Conservation (phyloP, 2,329 filamentous ascomycete species). For the Diaporthe sp. region DNA sequence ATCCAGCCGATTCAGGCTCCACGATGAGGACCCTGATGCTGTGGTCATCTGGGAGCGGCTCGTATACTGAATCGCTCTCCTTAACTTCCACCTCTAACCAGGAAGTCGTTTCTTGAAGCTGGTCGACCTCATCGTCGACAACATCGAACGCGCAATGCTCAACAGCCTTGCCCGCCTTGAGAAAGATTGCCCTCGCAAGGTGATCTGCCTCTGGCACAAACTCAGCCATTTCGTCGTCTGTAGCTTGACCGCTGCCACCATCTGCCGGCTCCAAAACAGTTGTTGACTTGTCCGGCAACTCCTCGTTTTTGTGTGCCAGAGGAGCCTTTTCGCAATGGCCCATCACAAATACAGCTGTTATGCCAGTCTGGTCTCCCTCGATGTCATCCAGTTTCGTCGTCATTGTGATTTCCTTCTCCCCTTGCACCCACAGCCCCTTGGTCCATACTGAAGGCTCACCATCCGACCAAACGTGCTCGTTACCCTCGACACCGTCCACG, state of each 20-base stretch:
- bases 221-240: conserved; percentile 21
- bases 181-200: conserved; percentile 39
- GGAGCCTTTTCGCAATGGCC: conserved; percentile 37
- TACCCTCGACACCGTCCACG: not conserved
- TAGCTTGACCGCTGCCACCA: not conserved
- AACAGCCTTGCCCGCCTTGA: conserved; percentile 38
- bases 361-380: conserved; percentile 17
- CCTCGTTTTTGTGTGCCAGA: not conserved
- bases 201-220: conserved; percentile 38
- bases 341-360: conserved; percentile 40
- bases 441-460: conserved; percentile 38
- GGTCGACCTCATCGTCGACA: conserved; percentile 1
- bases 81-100: conserved; percentile 1
- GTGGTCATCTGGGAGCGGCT: conserved; percentile 3
- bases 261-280: not conserved
- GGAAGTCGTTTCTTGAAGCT: not conserved
- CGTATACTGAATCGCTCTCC: not conserved
- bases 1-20: not conserved
- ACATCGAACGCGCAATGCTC: conserved; percentile 36
- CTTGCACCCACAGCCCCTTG: conserved; percentile 39
- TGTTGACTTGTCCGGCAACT: not conserved
- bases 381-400: conserved; percentile 28
- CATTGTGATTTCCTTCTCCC: conserved; percentile 33
- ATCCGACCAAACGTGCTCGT: conserved; percentile 29
- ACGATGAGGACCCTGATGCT: conserved; percentile 28